Percentiles rank a stretch among this genome's conserved stretches.
These are phyloP conservation scores for Mucuna pruriens DNA, from an alignment of 306 rosid genomes.

Conservation along the genomic window DNA sequence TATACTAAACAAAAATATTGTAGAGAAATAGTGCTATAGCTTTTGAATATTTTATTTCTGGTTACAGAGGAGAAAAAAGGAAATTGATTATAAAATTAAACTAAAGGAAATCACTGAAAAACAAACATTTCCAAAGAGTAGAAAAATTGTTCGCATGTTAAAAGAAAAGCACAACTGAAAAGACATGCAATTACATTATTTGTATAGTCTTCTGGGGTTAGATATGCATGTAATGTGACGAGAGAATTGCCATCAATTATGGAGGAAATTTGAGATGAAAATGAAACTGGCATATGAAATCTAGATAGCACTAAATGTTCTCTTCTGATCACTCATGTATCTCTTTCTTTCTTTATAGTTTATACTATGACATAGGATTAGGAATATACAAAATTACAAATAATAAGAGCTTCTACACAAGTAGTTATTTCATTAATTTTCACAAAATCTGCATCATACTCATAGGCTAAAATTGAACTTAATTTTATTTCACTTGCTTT, in stretches of 20 bases:
- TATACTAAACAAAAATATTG: not conserved
- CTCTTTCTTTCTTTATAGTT: constrained; percentile 18
- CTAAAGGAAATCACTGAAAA: constrained; percentile 12
- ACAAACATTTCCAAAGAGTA: constrained; percentile 17
- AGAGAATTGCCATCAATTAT: not conserved
- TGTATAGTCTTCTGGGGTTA: not conserved
- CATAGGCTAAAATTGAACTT: constrained; percentile 9
- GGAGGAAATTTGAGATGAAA: constrained; percentile 22
- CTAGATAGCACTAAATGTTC: constrained; percentile 3
- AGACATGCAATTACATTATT: constrained; percentile 18
- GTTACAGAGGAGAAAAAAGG: constrained; percentile 6
- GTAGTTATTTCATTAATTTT: constrained; percentile 16
- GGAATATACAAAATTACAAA: constrained; percentile 15
- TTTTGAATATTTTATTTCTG: constrained; percentile 13
- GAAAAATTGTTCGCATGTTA: constrained; percentile 10
- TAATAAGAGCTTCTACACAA: not conserved
- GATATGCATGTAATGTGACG: not conserved
- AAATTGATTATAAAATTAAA: not conserved
- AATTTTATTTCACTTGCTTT: not conserved
- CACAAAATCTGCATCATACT: not conserved
- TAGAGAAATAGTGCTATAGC: not conserved
- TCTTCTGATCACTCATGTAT: constrained; percentile 1
- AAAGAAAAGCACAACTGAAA: not conserved
- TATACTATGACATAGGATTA: constrained; percentile 8
- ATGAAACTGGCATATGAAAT: not conserved